Conservation (phyloP, 1,284 basidiomycete species). For the Cryptococcus sp. region DNA sequence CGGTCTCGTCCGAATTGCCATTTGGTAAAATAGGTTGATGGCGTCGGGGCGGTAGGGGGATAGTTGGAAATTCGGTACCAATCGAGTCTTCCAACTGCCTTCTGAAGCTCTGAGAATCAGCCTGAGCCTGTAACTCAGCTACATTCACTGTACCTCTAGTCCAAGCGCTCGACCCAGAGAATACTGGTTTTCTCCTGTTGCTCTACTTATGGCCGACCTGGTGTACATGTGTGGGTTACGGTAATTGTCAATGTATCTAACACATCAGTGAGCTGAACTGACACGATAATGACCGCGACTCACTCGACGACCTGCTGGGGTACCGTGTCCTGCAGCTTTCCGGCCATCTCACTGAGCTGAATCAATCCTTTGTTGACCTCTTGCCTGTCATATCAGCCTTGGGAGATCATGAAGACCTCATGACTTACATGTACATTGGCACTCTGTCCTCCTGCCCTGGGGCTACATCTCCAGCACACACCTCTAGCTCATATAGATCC, state of each 20-base stretch:
- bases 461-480: slow-evolving; percentile 42
- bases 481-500: slow-evolving; percentile 45
- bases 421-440: slow-evolving; percentile 33
- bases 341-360: slow-evolving; percentile 23
- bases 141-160: slow-evolving; percentile 26
- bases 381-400: slow-evolving; percentile 9
- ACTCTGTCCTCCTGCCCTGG: slow-evolving; percentile 34
- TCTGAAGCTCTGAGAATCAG: slow-evolving; percentile 33
- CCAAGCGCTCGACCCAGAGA: slow-evolving; percentile 39
- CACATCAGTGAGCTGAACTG: not conserved
- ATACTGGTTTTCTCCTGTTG: slow-evolving; percentile 44
- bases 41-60: slow-evolving; percentile 32
- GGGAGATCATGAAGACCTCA: not conserved
- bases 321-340: slow-evolving; percentile 34
- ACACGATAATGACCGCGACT: slow-evolving; percentile 4
- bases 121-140: not conserved
- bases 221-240: slow-evolving; percentile 37
- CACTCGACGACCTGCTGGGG: slow-evolving; percentile 39
- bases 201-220: slow-evolving; percentile 30
- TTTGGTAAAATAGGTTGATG: slow-evolving; percentile 8
- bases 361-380: slow-evolving; percentile 31
- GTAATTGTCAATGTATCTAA: slow-evolving; percentile 25
- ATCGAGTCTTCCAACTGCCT: slow-evolving; percentile 33
- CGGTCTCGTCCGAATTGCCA: not conserved
- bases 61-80: slow-evolving; percentile 28